These are phyloP conservation scores for Quercus engelmannii DNA, from an alignment of 306 rosid species.

Conservation along the genomic window DNA sequence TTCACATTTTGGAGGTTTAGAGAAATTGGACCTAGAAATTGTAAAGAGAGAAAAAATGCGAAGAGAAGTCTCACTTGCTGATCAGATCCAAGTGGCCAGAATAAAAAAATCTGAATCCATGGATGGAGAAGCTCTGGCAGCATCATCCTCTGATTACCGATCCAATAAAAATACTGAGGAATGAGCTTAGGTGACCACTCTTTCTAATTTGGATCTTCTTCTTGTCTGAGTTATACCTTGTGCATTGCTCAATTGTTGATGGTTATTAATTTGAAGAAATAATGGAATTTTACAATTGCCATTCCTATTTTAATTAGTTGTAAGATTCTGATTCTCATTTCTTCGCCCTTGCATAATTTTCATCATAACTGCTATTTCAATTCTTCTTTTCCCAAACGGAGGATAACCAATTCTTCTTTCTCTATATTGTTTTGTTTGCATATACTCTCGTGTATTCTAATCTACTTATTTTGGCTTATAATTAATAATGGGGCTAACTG, in stretches of 20 bases:
- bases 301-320: not conserved
- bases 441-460: too few relatives aligned
- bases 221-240: not conserved
- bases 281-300: too few relatives aligned
- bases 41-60: constrained; percentile 52
- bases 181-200: constrained; percentile 1
- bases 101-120: constrained; percentile 38
- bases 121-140: constrained; percentile 14
- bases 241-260: too few relatives aligned
- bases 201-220: not conserved
- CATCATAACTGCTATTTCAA: not conserved
- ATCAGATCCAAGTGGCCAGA: constrained; percentile 74
- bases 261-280: too few relatives aligned
- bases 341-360: not conserved
- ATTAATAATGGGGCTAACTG: not conserved
- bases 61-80: constrained; percentile 62
- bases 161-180: constrained; percentile 6
- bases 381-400: not conserved
- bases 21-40: constrained; percentile 64
- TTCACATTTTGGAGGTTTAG: constrained; percentile 34
- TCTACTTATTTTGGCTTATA: not conserved
- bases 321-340: not conserved
- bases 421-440: too few relatives aligned
- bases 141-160: constrained; percentile 17
- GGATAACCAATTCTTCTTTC: not conserved